These are phyloP conservation scores for Xylaria sp. DNA, from an alignment of 2,329 filamentous ascomycete genomes.

Conservation along the genomic window DNA sequence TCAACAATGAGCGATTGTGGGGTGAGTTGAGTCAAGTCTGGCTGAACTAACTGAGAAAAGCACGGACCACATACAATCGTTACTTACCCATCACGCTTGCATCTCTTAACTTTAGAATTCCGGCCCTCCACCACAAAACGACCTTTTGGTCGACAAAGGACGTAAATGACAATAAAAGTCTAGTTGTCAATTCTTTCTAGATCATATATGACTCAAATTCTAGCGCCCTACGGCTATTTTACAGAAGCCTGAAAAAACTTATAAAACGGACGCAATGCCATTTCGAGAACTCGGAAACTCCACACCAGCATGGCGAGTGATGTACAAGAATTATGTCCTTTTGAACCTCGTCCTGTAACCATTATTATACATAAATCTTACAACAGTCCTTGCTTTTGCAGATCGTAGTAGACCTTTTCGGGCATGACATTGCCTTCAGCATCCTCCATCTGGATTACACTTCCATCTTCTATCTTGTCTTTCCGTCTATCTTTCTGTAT, in stretches of 20 bases:
- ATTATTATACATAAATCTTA: constrained; percentile 53
- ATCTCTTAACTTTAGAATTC: background rate
- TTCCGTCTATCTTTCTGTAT: constrained; percentile 87
- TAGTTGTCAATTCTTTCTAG: background rate
- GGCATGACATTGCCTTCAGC: constrained; percentile 98
- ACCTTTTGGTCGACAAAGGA: too few relatives aligned
- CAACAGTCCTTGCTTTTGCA: constrained; percentile 90
- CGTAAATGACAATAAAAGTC: too few relatives aligned
- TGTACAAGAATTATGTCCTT: background rate
- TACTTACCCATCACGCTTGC: background rate
- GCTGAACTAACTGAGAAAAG: background rate
- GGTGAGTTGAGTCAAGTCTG: constrained; percentile 3
- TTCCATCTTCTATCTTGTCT: constrained; percentile 79
- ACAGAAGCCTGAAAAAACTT: background rate
- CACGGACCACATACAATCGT: constrained; percentile 8
- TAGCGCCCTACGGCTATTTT: background rate
- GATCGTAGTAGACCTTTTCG: constrained; percentile 95
- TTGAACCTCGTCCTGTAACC: background rate
- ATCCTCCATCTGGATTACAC: constrained; percentile 98
- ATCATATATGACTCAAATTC: background rate
- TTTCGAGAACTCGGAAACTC: background rate
- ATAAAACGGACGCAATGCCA: background rate
- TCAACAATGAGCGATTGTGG: background rate
- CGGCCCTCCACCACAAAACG: too few relatives aligned
- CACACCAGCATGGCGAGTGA: background rate